phyloP scores from a whole-genome alignment of 768 basidiomycete species.

The Dioszegia hungarica region DNA sequence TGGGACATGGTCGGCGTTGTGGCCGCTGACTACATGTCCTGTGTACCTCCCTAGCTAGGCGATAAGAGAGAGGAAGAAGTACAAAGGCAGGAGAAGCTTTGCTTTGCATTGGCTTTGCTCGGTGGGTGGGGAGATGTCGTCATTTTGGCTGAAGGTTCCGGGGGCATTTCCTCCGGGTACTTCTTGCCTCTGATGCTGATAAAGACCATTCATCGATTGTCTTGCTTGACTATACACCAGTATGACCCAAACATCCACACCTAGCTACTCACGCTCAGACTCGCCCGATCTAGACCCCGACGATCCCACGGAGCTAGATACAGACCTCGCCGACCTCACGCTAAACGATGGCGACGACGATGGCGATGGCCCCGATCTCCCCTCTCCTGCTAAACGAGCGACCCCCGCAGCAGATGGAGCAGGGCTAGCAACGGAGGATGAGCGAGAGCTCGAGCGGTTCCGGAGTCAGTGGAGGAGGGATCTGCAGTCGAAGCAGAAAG shows the following conservation, averaged over 20 bases:
- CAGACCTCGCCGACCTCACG: neutral
- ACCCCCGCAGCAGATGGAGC: too few species aligned
- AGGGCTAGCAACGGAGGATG: too few species aligned
- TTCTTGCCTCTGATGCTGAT: neutral
- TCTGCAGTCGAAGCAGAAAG: conserved; percentile 7
- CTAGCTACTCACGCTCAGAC: neutral
- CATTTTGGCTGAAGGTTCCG: neutral
- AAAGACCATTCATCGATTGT: neutral
- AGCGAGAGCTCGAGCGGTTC: conserved; percentile 15
- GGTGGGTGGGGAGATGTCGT: too few species aligned
- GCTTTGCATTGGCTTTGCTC: too few species aligned
- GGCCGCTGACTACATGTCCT: too few species aligned
- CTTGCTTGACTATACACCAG: neutral
- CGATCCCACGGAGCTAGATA: neutral
- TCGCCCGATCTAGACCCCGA: neutral
- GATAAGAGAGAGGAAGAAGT: too few species aligned
- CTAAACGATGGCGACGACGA: neutral
- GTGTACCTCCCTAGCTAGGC: too few species aligned
- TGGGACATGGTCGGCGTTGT: conserved; percentile 22
- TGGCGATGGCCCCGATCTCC: neutral
- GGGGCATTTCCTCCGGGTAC: too few species aligned
- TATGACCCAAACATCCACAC: neutral
- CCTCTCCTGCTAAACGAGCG: neutral
- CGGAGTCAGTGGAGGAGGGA: conserved; percentile 23
- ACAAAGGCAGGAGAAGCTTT: too few species aligned